Base-by-base conservation (phyloP, 139 green algal genomes). In the Chlorella sorokiniana region DNA sequence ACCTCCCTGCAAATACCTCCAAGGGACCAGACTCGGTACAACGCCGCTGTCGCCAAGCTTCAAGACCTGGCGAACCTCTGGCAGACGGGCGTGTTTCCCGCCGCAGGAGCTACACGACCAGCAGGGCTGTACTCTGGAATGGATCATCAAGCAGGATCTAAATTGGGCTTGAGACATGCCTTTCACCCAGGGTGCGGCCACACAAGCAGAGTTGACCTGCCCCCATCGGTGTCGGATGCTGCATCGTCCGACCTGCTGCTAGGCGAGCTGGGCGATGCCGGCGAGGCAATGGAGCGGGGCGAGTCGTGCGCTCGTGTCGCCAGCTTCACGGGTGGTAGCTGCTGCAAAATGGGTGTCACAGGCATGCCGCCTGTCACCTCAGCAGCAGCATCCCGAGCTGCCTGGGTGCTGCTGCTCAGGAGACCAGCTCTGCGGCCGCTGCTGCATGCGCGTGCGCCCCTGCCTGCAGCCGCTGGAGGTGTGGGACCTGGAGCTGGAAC, bases 401-500 rank as follows among this genome's bases (percentile, higher is more conserved):
- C 74, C 38, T 33, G 0, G 37, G 37, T n/a, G 29, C 74, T 20
- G 56, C 74, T n/a, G 62, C 59, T 42, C 29, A 31, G 2, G 62
- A 44, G 6, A 33, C 76, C 23, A 37, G 23, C 35, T 44, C 63
- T 25, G 44, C 33, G 29, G 62, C 42, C 16, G 76, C 37, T 10
- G 44, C 20, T 1, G 38, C 78, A 48, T 69, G 37, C 27, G n/a
- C n/a, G 22, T 59, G 51, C 0, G 65, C 65, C 4, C 7, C 56
- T 4, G 51, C 69, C 0, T 31, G 40, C 69, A 78, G 22, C 11
- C 69, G 52, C n/a, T 63, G 44, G 70, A 89, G 81, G 37, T 64
- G 37, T 0, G n/a, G 29, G 23, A 56, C 31, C n/a, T 63, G 65
- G 35, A 76, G 45, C 62, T 95, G 92, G 78, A 88, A 96, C 27